phyloP scores from a whole-genome alignment of 179 eudicot genomes.

The Sideroxylon spinosum region DNA sequence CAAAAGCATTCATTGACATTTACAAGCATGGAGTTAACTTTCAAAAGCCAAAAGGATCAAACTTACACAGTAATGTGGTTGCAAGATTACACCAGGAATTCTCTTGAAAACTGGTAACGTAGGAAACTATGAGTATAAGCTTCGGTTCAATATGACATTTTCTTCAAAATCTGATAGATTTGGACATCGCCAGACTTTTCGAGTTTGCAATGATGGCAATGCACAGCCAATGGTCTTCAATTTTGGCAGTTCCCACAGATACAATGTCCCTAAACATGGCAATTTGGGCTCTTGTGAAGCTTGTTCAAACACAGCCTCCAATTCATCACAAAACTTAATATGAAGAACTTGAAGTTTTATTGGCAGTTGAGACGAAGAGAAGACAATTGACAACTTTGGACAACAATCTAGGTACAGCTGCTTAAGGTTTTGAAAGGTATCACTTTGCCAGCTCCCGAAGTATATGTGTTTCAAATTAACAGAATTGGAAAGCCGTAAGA shows the following conservation, averaged over 20 bases:
- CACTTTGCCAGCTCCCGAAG: background rate
- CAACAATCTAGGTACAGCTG: constrained; percentile 24
- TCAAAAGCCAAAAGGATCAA: background rate
- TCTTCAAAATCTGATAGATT: background rate
- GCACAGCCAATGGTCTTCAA: constrained; percentile 15
- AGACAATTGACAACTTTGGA: constrained; percentile 18
- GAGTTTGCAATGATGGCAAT: constrained; percentile 12
- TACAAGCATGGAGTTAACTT: constrained; percentile 10
- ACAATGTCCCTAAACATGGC: constrained; percentile 11
- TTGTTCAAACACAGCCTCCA: constrained; percentile 12
- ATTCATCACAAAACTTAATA: constrained; percentile 19
- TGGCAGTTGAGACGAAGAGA: constrained; percentile 12
- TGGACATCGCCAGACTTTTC: constrained; percentile 12
- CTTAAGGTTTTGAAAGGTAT: constrained; percentile 19
- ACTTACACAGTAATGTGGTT: background rate
- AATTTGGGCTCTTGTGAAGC: background rate
- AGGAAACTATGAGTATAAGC: background rate
- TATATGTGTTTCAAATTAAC: background rate
- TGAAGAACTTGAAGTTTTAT: constrained; percentile 23
- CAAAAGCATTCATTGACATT: background rate
- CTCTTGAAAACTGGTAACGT: background rate
- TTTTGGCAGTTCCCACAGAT: constrained; percentile 24
- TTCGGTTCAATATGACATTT: background rate
- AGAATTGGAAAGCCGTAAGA: constrained; percentile 22
- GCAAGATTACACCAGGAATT: background rate